Base-by-base conservation (phyloP, 1,284 basidiomycete genomes). In the Moniliella sp. region DNA sequence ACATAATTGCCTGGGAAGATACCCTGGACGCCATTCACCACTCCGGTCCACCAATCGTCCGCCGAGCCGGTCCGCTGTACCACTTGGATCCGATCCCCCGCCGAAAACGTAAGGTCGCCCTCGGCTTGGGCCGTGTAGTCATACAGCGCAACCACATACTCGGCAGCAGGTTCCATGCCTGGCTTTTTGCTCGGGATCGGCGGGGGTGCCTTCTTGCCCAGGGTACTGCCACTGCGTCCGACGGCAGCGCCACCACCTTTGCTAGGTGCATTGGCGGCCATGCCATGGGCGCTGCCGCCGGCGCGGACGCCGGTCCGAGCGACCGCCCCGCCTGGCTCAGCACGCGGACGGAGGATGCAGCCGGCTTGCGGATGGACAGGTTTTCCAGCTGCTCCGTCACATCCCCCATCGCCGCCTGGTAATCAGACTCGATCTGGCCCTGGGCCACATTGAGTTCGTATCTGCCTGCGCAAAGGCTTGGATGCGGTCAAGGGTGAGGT, bases 21-120 rank as follows among this genome's bases (percentile, higher is more conserved):
- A 12, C 91, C 91, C 59, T 83, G 72, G 37, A 63, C 62, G 1
- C 84, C 86, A 45, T 81, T 74, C 42, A 94, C 32, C 46, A 70
- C 69, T 4, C 88, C 91, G 5, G 84, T 94, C 88, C 88, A 99
- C 88, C 88, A 97, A 57, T 97, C 91, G 56, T 94, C 83, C 15
- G 75, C 62, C 46, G 73, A 83, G 2, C 70, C 72, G 8, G 78
- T 78, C 56, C 75, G 72, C 62, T 91, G 76, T 16, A 91, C 70
- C 33, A 97, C 69, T 63, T 91, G 82, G 61, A 99, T 94, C 43
- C 72, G 66, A 61, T 97, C 88, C n/a, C 91, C 91, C 1, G 73
- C 72, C 36, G 67, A 72, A 66, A 99, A 99, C 1, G 74, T 76
- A 33, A 99, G 65, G 61, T 99, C 88, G 0, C 91, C 91, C 1